Percentiles rank a stretch among this genome's conserved stretches.
Evolutionary conservation across 768 basidiomycete genomes (phyloP).

Genomic region (Omphalotus guepiniiformis): DNA sequence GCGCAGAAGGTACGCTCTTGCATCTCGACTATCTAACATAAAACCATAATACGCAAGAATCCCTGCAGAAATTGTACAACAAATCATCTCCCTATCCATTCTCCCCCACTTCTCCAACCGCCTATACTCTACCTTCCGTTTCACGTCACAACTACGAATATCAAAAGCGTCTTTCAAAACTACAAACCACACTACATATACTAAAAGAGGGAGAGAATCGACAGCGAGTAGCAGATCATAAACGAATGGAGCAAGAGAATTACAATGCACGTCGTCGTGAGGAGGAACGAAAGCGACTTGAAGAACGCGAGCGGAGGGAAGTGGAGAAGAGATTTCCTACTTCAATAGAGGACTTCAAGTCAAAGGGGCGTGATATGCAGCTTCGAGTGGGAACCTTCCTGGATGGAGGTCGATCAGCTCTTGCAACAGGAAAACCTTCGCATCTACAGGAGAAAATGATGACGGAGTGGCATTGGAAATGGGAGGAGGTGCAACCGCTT

Average conservation of each 20-base stretch:
- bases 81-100: conserved; percentile 4
- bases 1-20: background rate
- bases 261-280: conserved; percentile 1
- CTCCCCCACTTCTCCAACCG: conserved; percentile 2
- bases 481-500: conserved; percentile 3
- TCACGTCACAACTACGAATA: conserved; percentile 3
- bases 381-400: background rate
- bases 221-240: background rate
- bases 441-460: conserved; percentile 3
- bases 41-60: background rate
- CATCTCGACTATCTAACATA: background rate
- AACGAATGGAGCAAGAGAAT: background rate
- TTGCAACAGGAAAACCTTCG: background rate
- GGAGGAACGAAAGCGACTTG: background rate
- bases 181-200: background rate
- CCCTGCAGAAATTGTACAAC: conserved; percentile 1
- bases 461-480: background rate
- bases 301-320: background rate
- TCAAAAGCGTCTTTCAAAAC: background rate
- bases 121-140: background rate
- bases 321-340: background rate
- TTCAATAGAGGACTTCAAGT: conserved; percentile 1
- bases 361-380: conserved; percentile 2
- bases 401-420: background rate
- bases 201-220: background rate